Percentiles rank a stretch among this genome's conserved stretches.
phyloP scores from a whole-genome alignment of 805 yeast genomes.

The Metschnikowia drakensbergensis region DNA sequence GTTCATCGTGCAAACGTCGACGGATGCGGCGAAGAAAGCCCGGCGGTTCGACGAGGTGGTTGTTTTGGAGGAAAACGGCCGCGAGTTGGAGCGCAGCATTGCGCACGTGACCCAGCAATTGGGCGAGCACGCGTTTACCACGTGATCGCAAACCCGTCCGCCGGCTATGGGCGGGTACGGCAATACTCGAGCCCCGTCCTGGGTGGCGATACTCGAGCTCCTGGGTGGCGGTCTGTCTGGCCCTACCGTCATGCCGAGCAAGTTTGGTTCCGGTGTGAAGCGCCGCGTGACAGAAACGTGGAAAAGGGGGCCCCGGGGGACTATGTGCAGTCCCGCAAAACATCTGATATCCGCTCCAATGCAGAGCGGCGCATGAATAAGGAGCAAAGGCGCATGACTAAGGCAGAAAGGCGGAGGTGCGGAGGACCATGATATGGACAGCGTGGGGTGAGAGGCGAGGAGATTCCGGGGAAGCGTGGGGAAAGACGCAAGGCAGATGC shows the following conservation, averaged over 20 bases:
- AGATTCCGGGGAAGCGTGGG: not conserved
- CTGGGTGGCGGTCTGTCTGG: too few species aligned
- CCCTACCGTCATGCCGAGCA: too few species aligned
- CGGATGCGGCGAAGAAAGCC: slow-evolving; percentile 56
- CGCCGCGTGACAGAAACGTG: too few species aligned
- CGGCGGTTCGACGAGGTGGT: slow-evolving; percentile 75
- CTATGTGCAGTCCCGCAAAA: too few species aligned
- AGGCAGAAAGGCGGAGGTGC: not conserved
- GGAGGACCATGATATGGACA: not conserved
- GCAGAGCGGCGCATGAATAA: too few species aligned
- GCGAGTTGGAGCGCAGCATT: slow-evolving; percentile 53
- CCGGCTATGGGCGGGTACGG: too few species aligned
- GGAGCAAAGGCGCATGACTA: not conserved
- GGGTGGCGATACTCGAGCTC: too few species aligned
- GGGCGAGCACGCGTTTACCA: slow-evolving; percentile 48
- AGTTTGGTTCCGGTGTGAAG: too few species aligned
- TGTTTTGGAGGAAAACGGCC: slow-evolving; percentile 53
- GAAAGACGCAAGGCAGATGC: not conserved
- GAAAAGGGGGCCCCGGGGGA: too few species aligned
- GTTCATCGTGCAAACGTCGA: slow-evolving; percentile 63
- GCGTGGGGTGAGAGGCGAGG: not conserved
- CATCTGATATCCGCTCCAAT: too few species aligned
- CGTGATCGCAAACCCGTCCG: too few species aligned
- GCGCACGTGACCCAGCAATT: slow-evolving; percentile 43
- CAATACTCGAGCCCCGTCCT: too few species aligned